Base-by-base conservation (phyloP, 2,329 filamentous ascomycete genomes). In the Akanthomyces uredinophilus region DNA sequence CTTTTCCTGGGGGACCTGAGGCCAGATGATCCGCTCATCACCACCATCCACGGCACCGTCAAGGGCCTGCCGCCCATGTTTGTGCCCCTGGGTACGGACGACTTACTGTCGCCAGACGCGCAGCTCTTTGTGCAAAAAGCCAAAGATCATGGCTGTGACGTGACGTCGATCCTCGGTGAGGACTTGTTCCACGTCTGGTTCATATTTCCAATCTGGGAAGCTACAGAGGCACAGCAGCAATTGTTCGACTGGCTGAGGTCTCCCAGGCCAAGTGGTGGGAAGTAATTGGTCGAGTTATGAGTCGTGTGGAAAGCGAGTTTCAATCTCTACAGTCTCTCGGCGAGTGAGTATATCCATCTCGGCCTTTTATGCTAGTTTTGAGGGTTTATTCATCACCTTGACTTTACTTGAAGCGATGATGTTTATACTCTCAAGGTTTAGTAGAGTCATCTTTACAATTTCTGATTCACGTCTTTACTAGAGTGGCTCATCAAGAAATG, bases 181-280 rank as follows among this genome's bases (percentile, higher is more conserved):
- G 24, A 8, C 8, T 24, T 50, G 4, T 50, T 32, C 11, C 47
- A 50, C 47, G n/a, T 10, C 18, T 50, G 24, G 7, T 14, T 32
- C 7, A 6, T 6, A 1, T 32, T 32, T 5, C 47, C 27, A 70
- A 2, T 73, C 68, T 66, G 66, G 73, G 1, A 72, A 68, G 39
- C 57, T 69, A 0, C 66, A 68, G 20, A 72, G 72, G 70, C 71
- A 1, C 55, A 70, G 24, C 66, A 71, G 5, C 67, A 62, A 59
- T 70, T 73, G 41, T 60, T 73, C 0, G 51, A 66, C 24, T 74
- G 70, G 68, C 37, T 74, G 49, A 8, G 14, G 16, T 44, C 41
- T 18, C 41, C 41, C 41, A 44, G 41, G 41, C 41, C 41, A 37
- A 37, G 32, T 16, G 41, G 41, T 18, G 41, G n/a, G 16, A 4